These are phyloP conservation scores for Saccharomycopsis guyanensis DNA, from an alignment of 805 yeast species.

Conservation along the genomic window DNA sequence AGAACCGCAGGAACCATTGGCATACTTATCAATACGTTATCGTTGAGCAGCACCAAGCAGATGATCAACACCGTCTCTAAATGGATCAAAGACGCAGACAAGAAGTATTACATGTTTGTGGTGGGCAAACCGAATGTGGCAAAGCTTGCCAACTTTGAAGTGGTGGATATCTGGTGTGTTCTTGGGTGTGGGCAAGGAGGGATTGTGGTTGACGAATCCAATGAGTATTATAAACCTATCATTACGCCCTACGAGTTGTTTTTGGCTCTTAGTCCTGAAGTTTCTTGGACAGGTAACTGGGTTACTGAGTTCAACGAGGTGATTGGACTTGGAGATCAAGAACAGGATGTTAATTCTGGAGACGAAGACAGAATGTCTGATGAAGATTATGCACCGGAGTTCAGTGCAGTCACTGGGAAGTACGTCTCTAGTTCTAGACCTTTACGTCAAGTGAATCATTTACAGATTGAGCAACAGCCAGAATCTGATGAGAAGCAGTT, in stretches of 20 bases:
- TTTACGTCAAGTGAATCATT: slow-evolving; percentile 54
- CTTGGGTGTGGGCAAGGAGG: slow-evolving; percentile 95
- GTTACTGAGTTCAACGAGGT: slow-evolving; percentile 66
- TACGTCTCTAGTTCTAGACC: slow-evolving; percentile 68
- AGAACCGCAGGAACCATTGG: slow-evolving; percentile 91
- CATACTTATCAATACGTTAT: slow-evolving; percentile 80
- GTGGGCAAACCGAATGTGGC: slow-evolving; percentile 98
- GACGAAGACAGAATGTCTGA: slow-evolving; percentile 25
- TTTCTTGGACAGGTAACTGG: slow-evolving; percentile 94
- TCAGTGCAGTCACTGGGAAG: slow-evolving; percentile 83
- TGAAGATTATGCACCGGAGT: slow-evolving; percentile 67
- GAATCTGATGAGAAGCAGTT: slow-evolving; percentile 30
- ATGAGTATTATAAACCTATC: slow-evolving; percentile 83
- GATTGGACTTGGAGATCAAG: slow-evolving; percentile 27
- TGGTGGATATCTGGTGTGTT: slow-evolving; percentile 90
- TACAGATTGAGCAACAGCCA: slow-evolving; percentile 41
- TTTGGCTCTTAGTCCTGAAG: slow-evolving; percentile 67
- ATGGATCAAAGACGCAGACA: slow-evolving; percentile 66
- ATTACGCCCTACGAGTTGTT: slow-evolving; percentile 89
- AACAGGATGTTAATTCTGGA: slow-evolving; percentile 21
- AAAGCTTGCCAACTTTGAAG: slow-evolving; percentile 90
- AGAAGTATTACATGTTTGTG: slow-evolving; percentile 88
- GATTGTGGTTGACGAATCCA: slow-evolving; percentile 67
- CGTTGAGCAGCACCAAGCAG: slow-evolving; percentile 65
- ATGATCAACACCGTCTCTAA: slow-evolving; percentile 53